These are phyloP conservation scores for Exophiala phaeomuriformis DNA, from an alignment of 2,329 filamentous ascomycete species.

Conservation along the genomic window DNA sequence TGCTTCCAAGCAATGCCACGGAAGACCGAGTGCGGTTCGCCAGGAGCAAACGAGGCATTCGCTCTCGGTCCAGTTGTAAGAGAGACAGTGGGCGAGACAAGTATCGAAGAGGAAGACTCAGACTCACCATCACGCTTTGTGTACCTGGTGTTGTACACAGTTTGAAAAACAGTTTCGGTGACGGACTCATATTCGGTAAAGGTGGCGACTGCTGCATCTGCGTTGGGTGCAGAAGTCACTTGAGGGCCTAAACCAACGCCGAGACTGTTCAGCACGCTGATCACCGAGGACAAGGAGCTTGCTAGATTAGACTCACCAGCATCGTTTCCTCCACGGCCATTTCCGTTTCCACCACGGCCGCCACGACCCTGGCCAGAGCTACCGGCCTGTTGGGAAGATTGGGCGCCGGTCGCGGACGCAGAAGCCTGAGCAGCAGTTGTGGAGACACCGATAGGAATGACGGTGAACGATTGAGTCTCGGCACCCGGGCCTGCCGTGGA, in stretches of 20 bases:
- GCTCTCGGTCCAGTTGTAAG: not conserved
- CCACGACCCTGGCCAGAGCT: not conserved
- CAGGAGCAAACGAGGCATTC: not conserved
- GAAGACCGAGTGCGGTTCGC: constrained; percentile 3
- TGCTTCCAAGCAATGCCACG: not conserved
- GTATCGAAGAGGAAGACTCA: constrained; percentile 8
- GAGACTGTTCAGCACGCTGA: not conserved
- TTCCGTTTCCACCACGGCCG: not conserved
- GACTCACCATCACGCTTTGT: constrained; percentile 21
- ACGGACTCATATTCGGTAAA: constrained; percentile 19
- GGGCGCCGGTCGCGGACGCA: constrained; percentile 1
- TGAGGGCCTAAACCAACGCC: constrained; percentile 1
- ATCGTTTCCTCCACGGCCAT: constrained; percentile 1
- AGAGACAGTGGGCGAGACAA: not conserved
- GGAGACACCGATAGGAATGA: constrained; percentile 15
- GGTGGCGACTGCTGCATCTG: constrained; percentile 14
- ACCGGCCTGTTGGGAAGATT: constrained; percentile 2
- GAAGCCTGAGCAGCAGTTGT: constrained; percentile 3
- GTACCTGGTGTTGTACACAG: constrained; percentile 18
- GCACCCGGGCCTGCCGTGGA: constrained; percentile 18
- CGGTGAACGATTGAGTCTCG: constrained; percentile 21
- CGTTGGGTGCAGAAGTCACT: constrained; percentile 8
- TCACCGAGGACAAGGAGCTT: not conserved
- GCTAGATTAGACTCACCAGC: not conserved
- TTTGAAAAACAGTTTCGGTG: constrained; percentile 17